Base-by-base conservation (phyloP, 2,329 filamentous ascomycete species). In the Fusarium lateritium region DNA sequence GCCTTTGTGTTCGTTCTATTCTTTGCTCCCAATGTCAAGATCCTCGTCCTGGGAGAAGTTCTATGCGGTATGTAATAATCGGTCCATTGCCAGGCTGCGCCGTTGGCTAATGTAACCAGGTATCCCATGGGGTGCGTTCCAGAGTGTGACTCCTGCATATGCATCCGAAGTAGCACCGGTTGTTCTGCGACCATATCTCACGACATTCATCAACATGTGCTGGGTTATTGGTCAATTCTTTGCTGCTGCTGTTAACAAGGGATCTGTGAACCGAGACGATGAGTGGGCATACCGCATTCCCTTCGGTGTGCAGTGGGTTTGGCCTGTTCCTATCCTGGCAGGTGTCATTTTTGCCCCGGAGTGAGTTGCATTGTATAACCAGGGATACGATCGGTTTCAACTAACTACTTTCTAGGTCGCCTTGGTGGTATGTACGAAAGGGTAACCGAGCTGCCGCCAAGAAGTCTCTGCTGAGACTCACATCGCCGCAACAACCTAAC, bases 141-240 rank as follows among this genome's bases (percentile, higher is more conserved):
- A 86, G 65, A 85, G 83, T 2, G 79, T 87, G 2, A 83, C 82
- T 1, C 82, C 84, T 0, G 82, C 85, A 1, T 88, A 88, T 67
- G 85, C 85, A 0, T 85, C 86, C 7, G 86, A 88, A 64, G 80
- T 85, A 13, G 79, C 82, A 6, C 82, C 82, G n/a, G 75, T 80
- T 45, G 82, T 82, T 3, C 80, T 88, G 3, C 79, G 86, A 5
- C 82, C 83, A 0, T 86, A 86, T 44, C 79, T 88, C 5, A 87
- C 85, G 0, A 85, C 83, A 0, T 87, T 84, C 54, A 84, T 85
- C 71, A 88, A 88, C 65, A 81, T 88, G 75, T 88, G 85, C 67
- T 88, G 85, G 83, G 84, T 86, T 5, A 83, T 87, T 47, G 86
- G 86, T 1, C 85, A 88, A 63, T 81, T 88, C 66, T 79, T 86